Evolutionary conservation across 352 stramenopile genomes (phyloP), one percentile per base, ranked within the genome.

Genomic region (Globisporangium carolinianum): DNA sequence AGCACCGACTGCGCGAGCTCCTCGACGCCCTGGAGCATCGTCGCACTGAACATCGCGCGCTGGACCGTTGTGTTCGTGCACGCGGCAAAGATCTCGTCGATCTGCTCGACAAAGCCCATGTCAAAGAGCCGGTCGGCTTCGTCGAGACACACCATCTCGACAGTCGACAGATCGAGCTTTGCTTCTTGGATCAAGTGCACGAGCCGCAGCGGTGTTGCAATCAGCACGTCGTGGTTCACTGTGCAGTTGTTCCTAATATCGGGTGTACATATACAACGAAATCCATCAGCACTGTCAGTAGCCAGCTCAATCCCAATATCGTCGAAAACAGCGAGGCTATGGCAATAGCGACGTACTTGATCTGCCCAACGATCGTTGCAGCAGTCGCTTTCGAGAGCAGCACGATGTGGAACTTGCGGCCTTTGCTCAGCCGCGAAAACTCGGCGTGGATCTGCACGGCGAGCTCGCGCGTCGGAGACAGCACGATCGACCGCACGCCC

Each of bases 51-150:
- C 65, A 99, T 89, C 41, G 88, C 88, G 36, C 97, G 93, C 67
- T 98, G 94, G 32, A 96, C 66, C 24, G 85, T 83, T 39, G 79
- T 76, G 53, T 91, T 62, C 36, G 91, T 91, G 55, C 97, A 95
- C 8, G 91, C 79, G 37, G 85, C 83, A 38, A 99, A 88, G 61
- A 99, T 92, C 48, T 96, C 89, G 72, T 99, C 97, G 54, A 99
- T 97, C 73, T 99, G 97, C 58, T 93, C 79, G 18, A 98, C 72
- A 65, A 99, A 98, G 41, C 86, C 90, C 73, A 96, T 83, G 58
- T 99, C 97, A 45, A 99, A 95, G 7, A 99, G 75, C 62, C 97
- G 93, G 75, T 99, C 98, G 11, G 95, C 97, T 79, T 99, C 98
- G 73, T 99, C 97, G 14, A 99, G 71, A 47, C 98, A 96, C 10